Evolutionary conservation across 345 rosid genomes (phyloP).

Genomic region (Clarkia xantiana): DNA sequence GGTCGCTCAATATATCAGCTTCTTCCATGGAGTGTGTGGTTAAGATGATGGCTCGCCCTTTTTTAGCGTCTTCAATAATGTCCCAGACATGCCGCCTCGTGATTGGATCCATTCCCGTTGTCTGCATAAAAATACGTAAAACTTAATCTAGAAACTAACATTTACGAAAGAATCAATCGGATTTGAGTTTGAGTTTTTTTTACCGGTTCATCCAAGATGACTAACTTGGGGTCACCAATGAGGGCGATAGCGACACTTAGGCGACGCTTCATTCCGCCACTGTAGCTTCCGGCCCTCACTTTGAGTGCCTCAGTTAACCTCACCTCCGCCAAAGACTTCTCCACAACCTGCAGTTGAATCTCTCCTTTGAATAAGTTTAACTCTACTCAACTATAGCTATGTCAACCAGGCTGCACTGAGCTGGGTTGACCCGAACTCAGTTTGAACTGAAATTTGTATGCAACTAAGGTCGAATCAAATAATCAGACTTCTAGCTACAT

Average conservation of each 20-base stretch:
- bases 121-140: slow-evolving; percentile 21
- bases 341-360: slow-evolving; percentile 28
- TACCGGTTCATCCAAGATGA: slow-evolving; percentile 86
- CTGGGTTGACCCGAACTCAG: no score
- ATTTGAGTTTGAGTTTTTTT: neutral
- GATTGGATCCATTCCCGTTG: slow-evolving; percentile 95
- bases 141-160: neutral
- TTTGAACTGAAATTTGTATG: no score
- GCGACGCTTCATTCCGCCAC: slow-evolving; percentile 97
- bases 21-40: slow-evolving; percentile 98
- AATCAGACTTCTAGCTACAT: no score
- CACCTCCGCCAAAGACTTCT: slow-evolving; percentile 61
- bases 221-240: slow-evolving; percentile 72
- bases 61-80: slow-evolving; percentile 67
- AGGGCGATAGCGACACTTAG: slow-evolving; percentile 86
- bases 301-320: slow-evolving; percentile 48
- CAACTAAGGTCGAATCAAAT: no score
- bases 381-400: no score
- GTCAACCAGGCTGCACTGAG: no score
- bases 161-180: neutral
- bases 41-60: slow-evolving; percentile 68
- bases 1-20: slow-evolving; percentile 83
- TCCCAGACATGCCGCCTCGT: slow-evolving; percentile 95
- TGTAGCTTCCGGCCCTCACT: slow-evolving; percentile 75
- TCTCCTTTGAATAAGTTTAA: neutral